Evolutionary conservation across 2,329 filamentous ascomycete species (phyloP).

Genomic region (Pseudogymnoascus sp.): DNA sequence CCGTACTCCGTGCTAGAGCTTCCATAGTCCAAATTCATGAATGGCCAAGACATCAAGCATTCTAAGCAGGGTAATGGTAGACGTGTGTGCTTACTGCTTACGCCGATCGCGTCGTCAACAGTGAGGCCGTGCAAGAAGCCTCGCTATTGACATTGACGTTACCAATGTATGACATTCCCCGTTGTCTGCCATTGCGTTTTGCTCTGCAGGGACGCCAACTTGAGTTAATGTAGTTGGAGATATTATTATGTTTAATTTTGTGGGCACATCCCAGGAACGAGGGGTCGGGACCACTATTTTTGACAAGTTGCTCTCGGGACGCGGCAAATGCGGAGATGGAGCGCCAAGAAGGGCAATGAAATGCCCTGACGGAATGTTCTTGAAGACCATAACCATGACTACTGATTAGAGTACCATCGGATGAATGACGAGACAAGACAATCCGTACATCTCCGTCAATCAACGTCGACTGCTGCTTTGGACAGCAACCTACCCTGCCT

Average conservation of each 20-base stretch:
- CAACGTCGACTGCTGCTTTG: not conserved
- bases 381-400: not conserved
- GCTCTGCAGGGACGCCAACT: not conserved
- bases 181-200: not conserved
- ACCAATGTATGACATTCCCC: not conserved
- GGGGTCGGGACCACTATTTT: not conserved
- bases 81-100: not conserved
- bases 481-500: not conserved
- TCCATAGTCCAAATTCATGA: not conserved
- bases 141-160: not conserved
- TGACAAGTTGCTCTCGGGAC: not conserved
- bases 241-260: not conserved
- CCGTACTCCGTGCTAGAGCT: not conserved
- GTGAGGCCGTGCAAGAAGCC: not conserved
- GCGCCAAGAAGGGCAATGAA: not conserved
- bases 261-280: not conserved
- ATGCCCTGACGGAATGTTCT: not conserved
- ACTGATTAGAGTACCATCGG: not conserved
- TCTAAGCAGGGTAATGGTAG: not conserved
- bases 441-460: not conserved
- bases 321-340: not conserved
- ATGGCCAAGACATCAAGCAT: not conserved
- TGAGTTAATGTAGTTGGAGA: not conserved
- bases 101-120: not conserved
- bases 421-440: not conserved